A percentile compares a stretch with the other conserved stretches of the same genome.
Conservation (phyloP, 2,329 filamentous ascomycete species). For the Diaporthe vexans region DNA sequence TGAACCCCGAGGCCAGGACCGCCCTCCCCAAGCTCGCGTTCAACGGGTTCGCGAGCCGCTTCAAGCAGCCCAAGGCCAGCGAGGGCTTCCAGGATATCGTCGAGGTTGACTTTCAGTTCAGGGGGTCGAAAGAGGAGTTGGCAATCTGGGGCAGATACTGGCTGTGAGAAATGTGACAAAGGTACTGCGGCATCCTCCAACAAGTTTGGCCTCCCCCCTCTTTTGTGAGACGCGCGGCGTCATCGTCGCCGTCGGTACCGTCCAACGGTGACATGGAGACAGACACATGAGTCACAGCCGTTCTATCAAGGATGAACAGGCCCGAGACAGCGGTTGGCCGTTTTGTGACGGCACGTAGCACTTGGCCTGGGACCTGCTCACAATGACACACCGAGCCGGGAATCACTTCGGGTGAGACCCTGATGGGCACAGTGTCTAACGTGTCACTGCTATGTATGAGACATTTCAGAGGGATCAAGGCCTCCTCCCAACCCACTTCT, state of each 20-base stretch:
- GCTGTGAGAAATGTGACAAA: slow-evolving; percentile 61
- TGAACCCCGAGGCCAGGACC: slow-evolving; percentile 86
- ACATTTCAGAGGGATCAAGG: not conserved
- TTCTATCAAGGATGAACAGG: not conserved
- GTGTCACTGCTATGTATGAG: slow-evolving; percentile 4
- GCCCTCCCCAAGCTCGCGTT: slow-evolving; percentile 86
- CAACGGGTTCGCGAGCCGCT: slow-evolving; percentile 78
- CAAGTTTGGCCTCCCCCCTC: not conserved
- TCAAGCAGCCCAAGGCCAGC: slow-evolving; percentile 76
- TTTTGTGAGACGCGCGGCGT: not conserved
- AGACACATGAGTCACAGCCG: too few relatives aligned
- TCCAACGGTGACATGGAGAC: not conserved
- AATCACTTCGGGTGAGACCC: not conserved
- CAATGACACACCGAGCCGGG: not conserved
- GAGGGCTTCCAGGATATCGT: slow-evolving; percentile 90
- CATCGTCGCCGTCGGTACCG: not conserved
- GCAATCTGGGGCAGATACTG: slow-evolving; percentile 83
- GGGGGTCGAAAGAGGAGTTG: slow-evolving; percentile 77
- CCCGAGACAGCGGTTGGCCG: not conserved
- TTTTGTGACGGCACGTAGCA: not conserved
- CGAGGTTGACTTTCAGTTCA: slow-evolving; percentile 81
- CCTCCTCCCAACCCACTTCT: too few relatives aligned
- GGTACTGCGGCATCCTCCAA: not conserved
- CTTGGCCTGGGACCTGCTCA: not conserved
- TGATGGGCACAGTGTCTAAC: slow-evolving; percentile 6